These are phyloP conservation scores for Suillus occidentalis DNA, from an alignment of 768 basidiomycete species.

Conservation along the genomic window DNA sequence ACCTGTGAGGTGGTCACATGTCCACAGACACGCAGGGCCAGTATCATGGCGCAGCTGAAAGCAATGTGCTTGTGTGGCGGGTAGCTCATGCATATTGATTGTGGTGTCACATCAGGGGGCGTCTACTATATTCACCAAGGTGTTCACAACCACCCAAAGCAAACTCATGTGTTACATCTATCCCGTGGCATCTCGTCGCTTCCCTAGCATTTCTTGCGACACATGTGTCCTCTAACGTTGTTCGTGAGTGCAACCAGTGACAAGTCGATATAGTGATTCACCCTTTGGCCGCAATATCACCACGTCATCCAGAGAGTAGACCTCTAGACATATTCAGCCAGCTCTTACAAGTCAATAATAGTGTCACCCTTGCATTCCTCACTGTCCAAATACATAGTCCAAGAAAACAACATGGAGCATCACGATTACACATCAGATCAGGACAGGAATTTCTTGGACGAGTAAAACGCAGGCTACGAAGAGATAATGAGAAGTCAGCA, in stretches of 20 bases:
- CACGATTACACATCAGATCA: too few species aligned
- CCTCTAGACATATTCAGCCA: neutral
- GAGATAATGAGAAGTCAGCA: neutral
- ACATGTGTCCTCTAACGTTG: neutral
- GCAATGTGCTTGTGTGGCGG: slow-evolving; percentile 19
- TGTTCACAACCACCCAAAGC: neutral
- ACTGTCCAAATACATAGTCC: too few species aligned
- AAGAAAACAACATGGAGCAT: too few species aligned
- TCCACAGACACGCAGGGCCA: too few species aligned
- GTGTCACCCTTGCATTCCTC: too few species aligned
- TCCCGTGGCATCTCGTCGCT: neutral
- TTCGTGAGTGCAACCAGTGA: neutral
- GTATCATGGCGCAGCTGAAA: too few species aligned
- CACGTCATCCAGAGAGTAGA: neutral
- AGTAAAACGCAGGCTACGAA: slow-evolving; percentile 8
- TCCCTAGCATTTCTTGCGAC: neutral
- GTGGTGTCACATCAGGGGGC: slow-evolving; percentile 4
- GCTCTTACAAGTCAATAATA: neutral
- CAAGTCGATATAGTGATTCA: too few species aligned
- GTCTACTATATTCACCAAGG: neutral
- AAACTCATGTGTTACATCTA: slow-evolving; percentile 1
- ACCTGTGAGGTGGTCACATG: too few species aligned
- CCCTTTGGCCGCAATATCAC: too few species aligned
- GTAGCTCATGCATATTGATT: neutral
- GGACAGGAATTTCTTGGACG: slow-evolving; percentile 9